Evolutionary conservation across 148 eudicot genomes (phyloP).

Genomic region (Oxyria digyna): DNA sequence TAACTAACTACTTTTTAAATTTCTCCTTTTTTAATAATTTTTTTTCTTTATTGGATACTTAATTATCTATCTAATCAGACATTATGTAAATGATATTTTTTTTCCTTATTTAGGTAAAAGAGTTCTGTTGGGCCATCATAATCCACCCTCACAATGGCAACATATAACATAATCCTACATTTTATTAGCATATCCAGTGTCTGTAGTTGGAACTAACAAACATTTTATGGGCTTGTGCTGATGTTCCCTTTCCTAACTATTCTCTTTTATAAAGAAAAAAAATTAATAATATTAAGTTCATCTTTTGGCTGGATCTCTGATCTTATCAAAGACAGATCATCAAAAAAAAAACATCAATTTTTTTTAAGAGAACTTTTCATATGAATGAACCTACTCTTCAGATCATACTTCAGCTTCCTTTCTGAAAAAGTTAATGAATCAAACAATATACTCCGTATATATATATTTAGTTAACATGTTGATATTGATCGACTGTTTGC

Average conservation of each 20-base stretch:
- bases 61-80: not conserved
- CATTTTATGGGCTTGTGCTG: constrained; percentile 7
- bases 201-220: constrained; percentile 3
- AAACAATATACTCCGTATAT: too few relatives aligned
- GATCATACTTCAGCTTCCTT: not conserved
- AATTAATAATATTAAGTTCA: not conserved
- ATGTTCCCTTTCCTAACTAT: constrained; percentile 4
- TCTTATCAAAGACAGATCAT: constrained; percentile 5
- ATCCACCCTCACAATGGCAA: not conserved
- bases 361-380: not conserved
- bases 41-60: not conserved
- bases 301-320: not conserved
- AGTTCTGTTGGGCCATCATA: not conserved
- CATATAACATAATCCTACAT: not conserved
- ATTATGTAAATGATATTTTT: not conserved
- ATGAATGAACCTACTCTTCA: not conserved
- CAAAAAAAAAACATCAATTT: not conserved
- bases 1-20: not conserved
- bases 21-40: not conserved
- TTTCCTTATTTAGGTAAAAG: not conserved
- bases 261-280: not conserved
- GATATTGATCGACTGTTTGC: not conserved
- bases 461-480: not conserved
- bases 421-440: not conserved
- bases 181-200: constrained; percentile 1